Percentiles rank a stretch among this genome's conserved stretches.
phyloP scores from a whole-genome alignment of 1,139 yeast genomes.

The Yamadazyma kanchanaburiensis region DNA sequence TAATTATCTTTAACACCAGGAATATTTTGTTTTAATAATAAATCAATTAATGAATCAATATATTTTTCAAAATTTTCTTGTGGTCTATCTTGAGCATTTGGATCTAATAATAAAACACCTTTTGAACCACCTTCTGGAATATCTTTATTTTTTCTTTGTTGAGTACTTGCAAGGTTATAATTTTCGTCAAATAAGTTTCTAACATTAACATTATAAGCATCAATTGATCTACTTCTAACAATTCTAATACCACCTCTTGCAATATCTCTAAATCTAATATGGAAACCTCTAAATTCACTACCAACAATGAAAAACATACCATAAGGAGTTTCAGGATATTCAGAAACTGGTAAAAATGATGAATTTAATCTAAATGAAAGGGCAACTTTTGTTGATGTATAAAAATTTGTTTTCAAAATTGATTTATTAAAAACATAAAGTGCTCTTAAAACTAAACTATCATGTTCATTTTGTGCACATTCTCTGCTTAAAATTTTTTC shows the following conservation, averaged over 20 bases:
- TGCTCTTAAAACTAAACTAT: constrained; percentile 77
- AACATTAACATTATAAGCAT: constrained; percentile 82
- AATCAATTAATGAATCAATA: constrained; percentile 85
- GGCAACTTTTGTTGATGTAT: constrained; percentile 92
- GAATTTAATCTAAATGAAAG: constrained; percentile 90
- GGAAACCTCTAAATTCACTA: constrained; percentile 96
- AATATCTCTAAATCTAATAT: constrained; percentile 92
- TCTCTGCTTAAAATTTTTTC: constrained; percentile 62
- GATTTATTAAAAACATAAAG: constrained; percentile 81
- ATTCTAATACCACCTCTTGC: constrained; percentile 98
- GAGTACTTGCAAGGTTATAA: constrained; percentile 93
- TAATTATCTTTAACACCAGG: constrained; percentile 82
- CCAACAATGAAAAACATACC: constrained; percentile 97
- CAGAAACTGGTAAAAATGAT: constrained; percentile 73
- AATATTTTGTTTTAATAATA: constrained; percentile 68
- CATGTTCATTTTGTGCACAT: constrained; percentile 79
- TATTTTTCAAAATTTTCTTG: constrained; percentile 88
- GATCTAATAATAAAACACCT: constrained; percentile 88
- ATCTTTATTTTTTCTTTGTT: constrained; percentile 95
- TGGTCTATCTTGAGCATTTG: constrained; percentile 75
- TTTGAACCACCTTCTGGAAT: constrained; percentile 99
- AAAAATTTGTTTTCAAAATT: constrained; percentile 89
- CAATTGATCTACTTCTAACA: constrained; percentile 82
- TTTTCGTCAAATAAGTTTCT: constrained; percentile 94
- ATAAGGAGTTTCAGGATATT: constrained; percentile 88